A percentile compares a stretch with the other conserved stretches of the same genome.
Conservation (phyloP, 805 yeast species). For the Starmerella powellii region DNA sequence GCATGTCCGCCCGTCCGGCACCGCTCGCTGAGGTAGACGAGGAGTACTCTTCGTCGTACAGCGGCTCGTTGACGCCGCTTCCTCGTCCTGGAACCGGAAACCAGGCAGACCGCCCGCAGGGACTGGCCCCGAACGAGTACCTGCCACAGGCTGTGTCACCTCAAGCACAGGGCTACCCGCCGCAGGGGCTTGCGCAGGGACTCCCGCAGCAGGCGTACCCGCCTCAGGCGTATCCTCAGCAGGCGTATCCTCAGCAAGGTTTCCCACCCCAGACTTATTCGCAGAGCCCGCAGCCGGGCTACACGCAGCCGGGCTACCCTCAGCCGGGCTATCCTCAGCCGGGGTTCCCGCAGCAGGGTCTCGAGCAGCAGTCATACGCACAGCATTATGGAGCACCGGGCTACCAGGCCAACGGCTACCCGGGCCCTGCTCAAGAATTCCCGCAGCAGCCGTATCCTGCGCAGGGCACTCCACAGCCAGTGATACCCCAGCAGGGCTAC, state of each 20-base stretch:
- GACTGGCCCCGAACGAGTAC: not conserved
- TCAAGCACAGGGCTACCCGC: not conserved
- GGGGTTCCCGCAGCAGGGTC: not conserved
- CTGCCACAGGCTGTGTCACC: too few relatives aligned
- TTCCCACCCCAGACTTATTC: too few relatives aligned
- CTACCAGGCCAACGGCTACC: conserved; percentile 5
- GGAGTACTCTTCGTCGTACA: conserved; percentile 3
- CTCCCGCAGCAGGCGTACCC: not conserved
- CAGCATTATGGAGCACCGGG: conserved; percentile 15
- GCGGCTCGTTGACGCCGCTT: not conserved
- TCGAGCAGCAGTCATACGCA: conserved; percentile 17
- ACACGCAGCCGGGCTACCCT: not conserved
- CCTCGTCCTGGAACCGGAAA: not conserved
- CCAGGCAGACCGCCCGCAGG: too few relatives aligned
- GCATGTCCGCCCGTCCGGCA: conserved; percentile 2
- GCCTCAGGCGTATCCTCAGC: not conserved
- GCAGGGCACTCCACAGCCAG: too few relatives aligned
- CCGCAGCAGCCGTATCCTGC: too few relatives aligned
- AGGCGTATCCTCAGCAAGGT: not conserved
- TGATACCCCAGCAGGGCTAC: too few relatives aligned
- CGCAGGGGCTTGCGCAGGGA: not conserved
- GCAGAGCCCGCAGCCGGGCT: not conserved
- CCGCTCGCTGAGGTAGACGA: conserved; percentile 11
- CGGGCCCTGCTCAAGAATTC: not conserved
- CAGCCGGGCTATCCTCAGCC: not conserved